Base-by-base conservation (phyloP, 345 rosid species). In the Brassica rapa region DNA sequence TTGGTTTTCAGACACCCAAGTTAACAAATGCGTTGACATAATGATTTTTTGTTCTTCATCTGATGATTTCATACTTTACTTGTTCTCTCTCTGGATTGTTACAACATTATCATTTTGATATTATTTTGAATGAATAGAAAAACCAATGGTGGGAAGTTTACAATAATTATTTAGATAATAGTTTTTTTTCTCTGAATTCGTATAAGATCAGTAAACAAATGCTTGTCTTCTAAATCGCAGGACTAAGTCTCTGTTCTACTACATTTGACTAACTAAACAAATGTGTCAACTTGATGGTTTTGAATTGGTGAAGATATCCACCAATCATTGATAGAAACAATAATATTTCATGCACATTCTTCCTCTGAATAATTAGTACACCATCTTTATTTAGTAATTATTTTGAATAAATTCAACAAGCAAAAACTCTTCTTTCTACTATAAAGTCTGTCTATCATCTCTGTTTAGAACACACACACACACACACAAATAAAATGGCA, bases 61-160 rank as follows among this genome's bases (percentile, higher is more conserved):
- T 25, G 29, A 25, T 25, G 29, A 25, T 25, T 25, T 25, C 29
- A 25, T 43, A 14, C 14, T 3, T 43, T 68, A 35, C 56, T 37
- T 59, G n/a, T 59, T 71, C 24, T 21, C 15, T 8, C 24, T 14
- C 35, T 71, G 75, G 41, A 59, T 35, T 71, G 55, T 29, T 71
- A 71, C 1, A 23, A 4, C 30, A 23, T 7, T 11, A 43, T 14
- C 53, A 11, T 43, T 3, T 43, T 11, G 53, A 43, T 11, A 43
- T 43, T 43, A 2, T 43, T 43, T 43, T 43, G 14, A 3, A 14
- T 35, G 39, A 43, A 51, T n/a, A 51, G 8, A 51, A 51, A 5
- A 51, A 14, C 2, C 6, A 49, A 51, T 7, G 57, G 19, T 16
- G 56, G 19, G 6, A n/a, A 49, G 41, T 37, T 51, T 51, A 53